phyloP scores from a whole-genome alignment of 2,329 filamentous ascomycete genomes.

The Diaporthe destruens region DNA sequence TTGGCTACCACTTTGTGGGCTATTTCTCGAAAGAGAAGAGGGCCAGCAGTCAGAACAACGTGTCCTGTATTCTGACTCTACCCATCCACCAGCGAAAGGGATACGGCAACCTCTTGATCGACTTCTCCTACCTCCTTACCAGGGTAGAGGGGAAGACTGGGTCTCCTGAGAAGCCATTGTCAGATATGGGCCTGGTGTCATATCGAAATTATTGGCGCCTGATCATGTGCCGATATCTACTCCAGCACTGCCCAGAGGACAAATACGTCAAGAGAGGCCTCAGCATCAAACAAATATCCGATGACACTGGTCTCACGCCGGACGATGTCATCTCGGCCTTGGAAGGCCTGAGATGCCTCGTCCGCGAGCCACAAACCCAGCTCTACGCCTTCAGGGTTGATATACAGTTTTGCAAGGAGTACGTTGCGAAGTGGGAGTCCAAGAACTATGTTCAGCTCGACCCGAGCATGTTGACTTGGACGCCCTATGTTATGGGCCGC shows the following conservation, averaged over 20 bases:
- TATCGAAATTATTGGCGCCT: constrained; percentile 98
- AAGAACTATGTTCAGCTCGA: constrained; percentile 91
- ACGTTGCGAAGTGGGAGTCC: constrained; percentile 88
- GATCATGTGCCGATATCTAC: constrained; percentile 85
- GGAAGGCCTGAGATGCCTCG: constrained; percentile 88
- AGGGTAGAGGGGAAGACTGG: constrained; percentile 93
- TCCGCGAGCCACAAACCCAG: constrained; percentile 89
- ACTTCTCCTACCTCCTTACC: constrained; percentile 97
- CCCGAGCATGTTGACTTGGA: constrained; percentile 87
- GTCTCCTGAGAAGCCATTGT: constrained; percentile 95
- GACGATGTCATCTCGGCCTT: constrained; percentile 96
- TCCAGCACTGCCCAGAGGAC: constrained; percentile 64
- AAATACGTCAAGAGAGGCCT: constrained; percentile 61
- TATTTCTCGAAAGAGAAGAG: constrained; percentile 99
- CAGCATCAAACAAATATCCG: constrained; percentile 78
- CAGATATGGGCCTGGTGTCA: constrained; percentile 97
- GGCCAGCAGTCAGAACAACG: constrained; percentile 94
- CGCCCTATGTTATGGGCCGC: constrained; percentile 95
- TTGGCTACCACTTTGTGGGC: constrained; percentile 96
- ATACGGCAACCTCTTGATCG: constrained; percentile 95
- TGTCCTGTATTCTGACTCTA: constrained; percentile 95
- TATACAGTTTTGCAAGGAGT: constrained; percentile 85
- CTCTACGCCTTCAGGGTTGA: constrained; percentile 92
- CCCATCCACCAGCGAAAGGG: constrained; percentile 98
- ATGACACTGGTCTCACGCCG: constrained; percentile 92